A percentile compares a stretch with the other conserved stretches of the same genome.
Evolutionary conservation across 2,329 filamentous ascomycete species (phyloP).

Genomic region (Colletotrichum sp.): DNA sequence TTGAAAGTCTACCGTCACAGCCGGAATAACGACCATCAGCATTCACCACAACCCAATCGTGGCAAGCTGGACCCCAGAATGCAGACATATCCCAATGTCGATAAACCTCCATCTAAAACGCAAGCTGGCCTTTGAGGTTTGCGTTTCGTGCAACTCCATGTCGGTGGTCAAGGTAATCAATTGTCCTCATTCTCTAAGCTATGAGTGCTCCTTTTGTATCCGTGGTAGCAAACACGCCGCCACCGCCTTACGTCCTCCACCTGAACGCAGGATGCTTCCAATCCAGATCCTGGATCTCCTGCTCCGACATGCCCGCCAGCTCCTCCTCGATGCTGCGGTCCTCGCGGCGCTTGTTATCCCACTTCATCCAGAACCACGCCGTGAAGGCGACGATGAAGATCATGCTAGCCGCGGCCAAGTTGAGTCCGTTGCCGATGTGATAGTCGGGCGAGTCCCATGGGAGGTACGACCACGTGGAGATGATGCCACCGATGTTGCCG

Average conservation of each 20-base stretch:
- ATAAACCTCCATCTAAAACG: no score
- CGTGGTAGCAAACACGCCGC: no score
- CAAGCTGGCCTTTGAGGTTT: no score
- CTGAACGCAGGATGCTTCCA: conserved; percentile 73
- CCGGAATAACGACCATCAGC: no score
- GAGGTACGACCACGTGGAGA: conserved; percentile 70
- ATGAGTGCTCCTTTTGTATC: no score
- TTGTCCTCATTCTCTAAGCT: no score
- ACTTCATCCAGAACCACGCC: conserved; percentile 63
- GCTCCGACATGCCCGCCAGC: conserved; percentile 57
- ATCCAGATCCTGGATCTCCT: conserved; percentile 65
- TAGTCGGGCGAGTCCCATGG: conserved; percentile 69
- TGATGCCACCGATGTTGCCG: conserved; percentile 73
- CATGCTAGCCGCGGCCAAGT: conserved; percentile 61
- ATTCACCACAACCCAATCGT: no score
- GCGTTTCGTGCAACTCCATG: no score
- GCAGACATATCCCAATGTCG: no score
- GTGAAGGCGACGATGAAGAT: conserved; percentile 55
- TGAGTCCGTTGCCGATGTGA: conserved; percentile 74
- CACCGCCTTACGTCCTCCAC: conserved; percentile 45
- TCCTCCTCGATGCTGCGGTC: conserved; percentile 59
- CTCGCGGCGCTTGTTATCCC: conserved; percentile 64
- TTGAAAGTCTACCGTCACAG: no score
- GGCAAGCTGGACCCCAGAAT: no score
- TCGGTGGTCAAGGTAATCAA: no score